phyloP scores from a whole-genome alignment of 208 protist species.

The Leishmania tarentolae region DNA sequence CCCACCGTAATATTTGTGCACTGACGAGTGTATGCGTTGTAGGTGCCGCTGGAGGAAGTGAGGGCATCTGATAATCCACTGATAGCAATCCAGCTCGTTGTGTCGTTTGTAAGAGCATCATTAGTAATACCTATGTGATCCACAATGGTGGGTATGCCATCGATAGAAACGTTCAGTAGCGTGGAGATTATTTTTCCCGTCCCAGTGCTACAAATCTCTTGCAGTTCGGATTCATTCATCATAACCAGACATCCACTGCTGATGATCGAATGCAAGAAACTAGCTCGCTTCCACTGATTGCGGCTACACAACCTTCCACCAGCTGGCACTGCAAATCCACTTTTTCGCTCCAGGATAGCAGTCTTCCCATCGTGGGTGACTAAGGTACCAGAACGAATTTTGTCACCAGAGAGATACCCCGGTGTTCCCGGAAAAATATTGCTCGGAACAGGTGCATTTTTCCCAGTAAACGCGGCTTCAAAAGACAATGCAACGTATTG shows the following conservation, averaged over 20 bases:
- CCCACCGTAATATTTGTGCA: constrained; percentile 65
- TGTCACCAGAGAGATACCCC: constrained; percentile 53
- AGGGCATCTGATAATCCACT: constrained; percentile 38
- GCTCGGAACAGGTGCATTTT: constrained; percentile 28
- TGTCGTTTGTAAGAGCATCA: constrained; percentile 75
- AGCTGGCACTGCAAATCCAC: constrained; percentile 70
- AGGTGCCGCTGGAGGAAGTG: constrained; percentile 30
- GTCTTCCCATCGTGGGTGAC: constrained; percentile 29
- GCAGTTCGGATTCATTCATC: constrained; percentile 49
- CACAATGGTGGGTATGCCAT: constrained; percentile 24
- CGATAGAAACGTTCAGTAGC: constrained; percentile 38
- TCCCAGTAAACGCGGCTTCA: constrained; percentile 38
- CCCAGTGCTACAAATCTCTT: constrained; percentile 46
- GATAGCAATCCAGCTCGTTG: constrained; percentile 72
- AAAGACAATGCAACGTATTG: constrained; percentile 50
- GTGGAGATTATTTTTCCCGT: constrained; percentile 32
- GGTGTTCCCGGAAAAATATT: constrained; percentile 61
- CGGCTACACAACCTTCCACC: constrained; percentile 46
- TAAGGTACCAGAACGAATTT: constrained; percentile 55
- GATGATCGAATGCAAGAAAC: constrained; percentile 63
- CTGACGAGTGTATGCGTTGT: constrained; percentile 43
- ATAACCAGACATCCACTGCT: constrained; percentile 55
- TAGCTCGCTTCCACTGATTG: constrained; percentile 39
- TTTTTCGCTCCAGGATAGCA: constrained; percentile 53
- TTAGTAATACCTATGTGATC: constrained; percentile 65